phyloP scores from a whole-genome alignment of 352 stramenopile genomes.

The Phytophthora meadii region DNA sequence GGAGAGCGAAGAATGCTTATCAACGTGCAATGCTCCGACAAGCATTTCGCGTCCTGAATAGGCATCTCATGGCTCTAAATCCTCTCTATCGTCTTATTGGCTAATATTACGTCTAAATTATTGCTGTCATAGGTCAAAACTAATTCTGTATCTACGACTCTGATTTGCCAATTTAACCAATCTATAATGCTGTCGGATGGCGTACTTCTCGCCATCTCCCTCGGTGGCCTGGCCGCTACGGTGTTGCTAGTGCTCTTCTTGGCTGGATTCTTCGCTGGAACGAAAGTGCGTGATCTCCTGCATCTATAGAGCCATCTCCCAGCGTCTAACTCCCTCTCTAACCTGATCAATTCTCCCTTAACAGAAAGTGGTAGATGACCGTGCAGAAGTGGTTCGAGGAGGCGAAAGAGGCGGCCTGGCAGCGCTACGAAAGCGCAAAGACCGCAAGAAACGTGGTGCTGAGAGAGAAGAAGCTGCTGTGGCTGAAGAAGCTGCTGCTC shows the following conservation, averaged over 20 bases:
- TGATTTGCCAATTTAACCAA: neutral
- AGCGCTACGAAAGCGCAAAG: conserved; percentile 70
- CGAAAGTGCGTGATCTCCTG: conserved; percentile 33
- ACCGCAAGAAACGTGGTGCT: conserved; percentile 54
- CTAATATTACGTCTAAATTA: no score
- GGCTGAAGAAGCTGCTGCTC: conserved; percentile 10
- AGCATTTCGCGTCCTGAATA: no score
- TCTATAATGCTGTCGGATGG: conserved; percentile 55
- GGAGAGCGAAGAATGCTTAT: neutral
- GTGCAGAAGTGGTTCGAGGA: conserved; percentile 40
- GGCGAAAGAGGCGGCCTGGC: conserved; percentile 58
- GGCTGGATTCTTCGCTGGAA: conserved; percentile 63
- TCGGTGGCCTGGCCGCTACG: conserved; percentile 57
- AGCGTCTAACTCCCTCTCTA: conserved; percentile 2
- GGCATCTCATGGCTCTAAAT: no score
- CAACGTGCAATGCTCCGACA: no score
- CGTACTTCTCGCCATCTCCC: conserved; percentile 57
- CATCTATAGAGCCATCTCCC: neutral
- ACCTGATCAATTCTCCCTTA: neutral
- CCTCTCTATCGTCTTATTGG: no score
- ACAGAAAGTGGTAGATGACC: conserved; percentile 46
- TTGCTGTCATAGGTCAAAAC: no score
- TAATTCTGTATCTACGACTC: no score
- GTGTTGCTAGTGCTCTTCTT: conserved; percentile 69
- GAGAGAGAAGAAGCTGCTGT: conserved; percentile 28